Percentiles rank a stretch among this genome's conserved stretches.
These are phyloP conservation scores for Angomonas ambiguus DNA, from an alignment of 208 protist genomes.

Conservation along the genomic window DNA sequence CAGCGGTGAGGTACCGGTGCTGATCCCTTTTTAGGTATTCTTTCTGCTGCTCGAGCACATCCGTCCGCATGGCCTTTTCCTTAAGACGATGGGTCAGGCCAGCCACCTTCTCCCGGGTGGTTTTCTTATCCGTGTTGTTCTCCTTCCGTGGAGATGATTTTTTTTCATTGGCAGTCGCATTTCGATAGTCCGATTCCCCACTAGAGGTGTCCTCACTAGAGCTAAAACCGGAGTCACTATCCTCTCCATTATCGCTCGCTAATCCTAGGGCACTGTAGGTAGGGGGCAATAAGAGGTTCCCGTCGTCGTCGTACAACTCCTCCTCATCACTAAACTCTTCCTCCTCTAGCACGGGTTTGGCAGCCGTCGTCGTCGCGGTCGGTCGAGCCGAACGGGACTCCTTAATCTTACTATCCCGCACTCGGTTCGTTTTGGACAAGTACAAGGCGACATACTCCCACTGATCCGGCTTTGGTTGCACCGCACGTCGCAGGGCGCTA, in stretches of 20 bases:
- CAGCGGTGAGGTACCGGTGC: neutral
- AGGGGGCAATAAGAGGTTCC: neutral
- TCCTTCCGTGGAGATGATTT: too few relatives aligned
- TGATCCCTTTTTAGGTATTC: neutral
- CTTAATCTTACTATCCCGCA: neutral
- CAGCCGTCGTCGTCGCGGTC: neutral
- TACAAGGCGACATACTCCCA: constrained; percentile 14
- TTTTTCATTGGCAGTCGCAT: too few relatives aligned
- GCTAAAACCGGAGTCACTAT: neutral
- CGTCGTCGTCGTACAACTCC: neutral
- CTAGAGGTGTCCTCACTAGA: neutral
- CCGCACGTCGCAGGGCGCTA: neutral
- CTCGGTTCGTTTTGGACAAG: constrained; percentile 5
- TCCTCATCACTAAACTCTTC: neutral
- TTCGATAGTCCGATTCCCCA: neutral
- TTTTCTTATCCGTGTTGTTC: neutral
- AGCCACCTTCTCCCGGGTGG: neutral
- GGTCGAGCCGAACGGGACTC: neutral
- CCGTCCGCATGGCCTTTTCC: neutral
- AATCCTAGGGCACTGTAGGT: neutral
- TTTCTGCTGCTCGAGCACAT: neutral
- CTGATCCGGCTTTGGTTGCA: neutral
- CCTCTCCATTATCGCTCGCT: neutral
- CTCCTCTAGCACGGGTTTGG: neutral
- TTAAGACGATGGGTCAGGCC: neutral